A percentile compares a stretch with the other conserved stretches of the same genome.
Evolutionary conservation across 2,329 filamentous ascomycete species (phyloP).

Genomic region (Nigrospora oryzae): DNA sequence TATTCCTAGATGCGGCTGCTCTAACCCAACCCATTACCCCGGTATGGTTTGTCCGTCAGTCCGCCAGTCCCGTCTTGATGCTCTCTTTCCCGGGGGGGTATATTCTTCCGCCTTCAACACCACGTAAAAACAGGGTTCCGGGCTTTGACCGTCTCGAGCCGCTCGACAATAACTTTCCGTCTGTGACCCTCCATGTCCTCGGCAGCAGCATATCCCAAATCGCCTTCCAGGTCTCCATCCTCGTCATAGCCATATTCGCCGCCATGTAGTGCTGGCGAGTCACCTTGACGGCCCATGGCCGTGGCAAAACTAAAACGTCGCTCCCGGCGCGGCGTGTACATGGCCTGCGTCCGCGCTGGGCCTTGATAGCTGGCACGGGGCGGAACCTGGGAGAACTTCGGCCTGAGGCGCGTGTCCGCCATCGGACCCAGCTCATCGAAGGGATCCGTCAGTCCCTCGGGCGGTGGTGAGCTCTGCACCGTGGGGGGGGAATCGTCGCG

Average conservation of each 20-base stretch:
- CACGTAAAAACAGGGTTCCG: conserved; percentile 95
- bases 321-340: conserved; percentile 38
- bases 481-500: conserved; percentile 26
- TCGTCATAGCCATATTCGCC: conserved; percentile 31
- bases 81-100: neutral
- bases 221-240: conserved; percentile 77
- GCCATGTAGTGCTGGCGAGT: conserved; percentile 43
- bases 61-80: neutral
- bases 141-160: conserved; percentile 90
- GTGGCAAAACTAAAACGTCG: conserved; percentile 47
- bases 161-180: conserved; percentile 92
- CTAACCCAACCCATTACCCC: too few species aligned
- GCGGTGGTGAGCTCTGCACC: conserved; percentile 8
- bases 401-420: conserved; percentile 4
- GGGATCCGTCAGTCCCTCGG: conserved; percentile 9
- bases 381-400: conserved; percentile 5
- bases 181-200: conserved; percentile 88
- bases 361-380: conserved; percentile 30
- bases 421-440: conserved; percentile 10
- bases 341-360: conserved; percentile 29
- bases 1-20: too few species aligned
- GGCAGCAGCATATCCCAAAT: conserved; percentile 88
- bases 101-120: conserved; percentile 52
- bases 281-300: conserved; percentile 35
- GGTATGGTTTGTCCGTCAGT: neutral